phyloP scores from a whole-genome alignment of 768 basidiomycete genomes.

The Rhodotorula taiwanensis region DNA sequence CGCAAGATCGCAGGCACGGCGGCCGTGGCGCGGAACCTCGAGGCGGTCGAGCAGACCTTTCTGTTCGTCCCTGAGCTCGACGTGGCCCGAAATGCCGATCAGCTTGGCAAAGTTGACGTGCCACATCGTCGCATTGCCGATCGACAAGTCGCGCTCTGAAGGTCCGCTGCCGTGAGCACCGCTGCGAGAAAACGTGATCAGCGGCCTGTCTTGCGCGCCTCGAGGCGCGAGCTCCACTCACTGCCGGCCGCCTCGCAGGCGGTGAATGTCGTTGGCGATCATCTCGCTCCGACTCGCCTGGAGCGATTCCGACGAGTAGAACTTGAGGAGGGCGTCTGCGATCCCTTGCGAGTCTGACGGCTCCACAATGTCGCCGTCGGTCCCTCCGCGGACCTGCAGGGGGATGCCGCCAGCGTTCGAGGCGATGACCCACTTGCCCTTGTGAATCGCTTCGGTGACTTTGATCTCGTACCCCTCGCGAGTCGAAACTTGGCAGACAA shows the following conservation, averaged over 20 bases:
- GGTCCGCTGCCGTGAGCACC: slow-evolving; percentile 6
- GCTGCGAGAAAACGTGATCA: background rate
- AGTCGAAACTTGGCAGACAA: slow-evolving; percentile 82
- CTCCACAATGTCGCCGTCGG: slow-evolving; percentile 76
- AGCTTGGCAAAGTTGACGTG: slow-evolving; percentile 6
- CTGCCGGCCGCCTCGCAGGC: background rate
- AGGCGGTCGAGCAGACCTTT: background rate
- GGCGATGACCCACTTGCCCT: slow-evolving; percentile 78
- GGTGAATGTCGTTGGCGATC: background rate
- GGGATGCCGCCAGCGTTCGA: slow-evolving; percentile 89
- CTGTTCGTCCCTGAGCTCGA: background rate
- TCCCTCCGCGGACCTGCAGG: slow-evolving; percentile 77
- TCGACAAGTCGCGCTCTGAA: slow-evolving; percentile 11
- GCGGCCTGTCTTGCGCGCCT: too few relatives aligned
- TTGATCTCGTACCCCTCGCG: slow-evolving; percentile 95
- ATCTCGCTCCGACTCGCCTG: background rate
- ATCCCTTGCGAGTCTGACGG: slow-evolving; percentile 59
- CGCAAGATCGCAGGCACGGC: background rate
- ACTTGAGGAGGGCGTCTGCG: slow-evolving; percentile 10
- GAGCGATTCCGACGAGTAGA: slow-evolving; percentile 5
- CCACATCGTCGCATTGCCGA: slow-evolving; percentile 31
- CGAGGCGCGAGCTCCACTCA: background rate
- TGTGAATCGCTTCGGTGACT: slow-evolving; percentile 67
- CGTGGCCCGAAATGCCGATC: background rate
- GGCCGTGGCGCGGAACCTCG: background rate